Conservation (phyloP, 2,329 filamentous ascomycete species). For the Pseudocercospora pini-densiflorae region DNA sequence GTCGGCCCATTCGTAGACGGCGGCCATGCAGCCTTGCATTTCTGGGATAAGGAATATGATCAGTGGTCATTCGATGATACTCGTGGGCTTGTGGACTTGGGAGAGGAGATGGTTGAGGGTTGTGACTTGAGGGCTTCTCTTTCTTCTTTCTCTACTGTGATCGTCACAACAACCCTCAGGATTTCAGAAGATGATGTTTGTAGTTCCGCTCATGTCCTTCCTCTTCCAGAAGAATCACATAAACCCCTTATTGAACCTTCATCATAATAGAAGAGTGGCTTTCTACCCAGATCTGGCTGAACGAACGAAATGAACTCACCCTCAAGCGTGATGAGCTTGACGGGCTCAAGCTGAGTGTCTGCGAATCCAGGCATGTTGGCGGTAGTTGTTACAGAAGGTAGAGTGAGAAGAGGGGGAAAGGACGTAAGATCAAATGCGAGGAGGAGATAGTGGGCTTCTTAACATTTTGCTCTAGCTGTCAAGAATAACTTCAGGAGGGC, state of each 20-base stretch:
- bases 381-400: not conserved
- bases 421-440: not conserved
- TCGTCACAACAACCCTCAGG: not conserved
- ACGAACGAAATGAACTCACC: slow-evolving; percentile 32
- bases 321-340: slow-evolving; percentile 41
- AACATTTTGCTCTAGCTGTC: slow-evolving; percentile 10
- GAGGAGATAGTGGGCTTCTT: not conserved
- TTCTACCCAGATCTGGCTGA: not conserved
- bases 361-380: slow-evolving; percentile 27
- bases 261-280: not conserved
- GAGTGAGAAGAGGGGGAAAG: not conserved
- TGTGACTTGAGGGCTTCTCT: not conserved
- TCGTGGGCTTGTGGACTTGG: not conserved
- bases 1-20: slow-evolving; percentile 66
- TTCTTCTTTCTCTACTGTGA: not conserved
- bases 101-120: not conserved
- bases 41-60: slow-evolving; percentile 29
- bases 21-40: slow-evolving; percentile 46
- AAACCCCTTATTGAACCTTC: slow-evolving; percentile 14
- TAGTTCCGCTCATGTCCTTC: slow-evolving; percentile 3
- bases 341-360: slow-evolving; percentile 37
- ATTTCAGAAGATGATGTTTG: slow-evolving; percentile 4
- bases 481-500: slow-evolving; percentile 7
- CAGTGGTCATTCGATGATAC: not conserved
- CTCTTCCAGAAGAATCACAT: slow-evolving; percentile 8